phyloP scores from a whole-genome alignment of 768 basidiomycete genomes.

The Hemileccinum rubropunctum region DNA sequence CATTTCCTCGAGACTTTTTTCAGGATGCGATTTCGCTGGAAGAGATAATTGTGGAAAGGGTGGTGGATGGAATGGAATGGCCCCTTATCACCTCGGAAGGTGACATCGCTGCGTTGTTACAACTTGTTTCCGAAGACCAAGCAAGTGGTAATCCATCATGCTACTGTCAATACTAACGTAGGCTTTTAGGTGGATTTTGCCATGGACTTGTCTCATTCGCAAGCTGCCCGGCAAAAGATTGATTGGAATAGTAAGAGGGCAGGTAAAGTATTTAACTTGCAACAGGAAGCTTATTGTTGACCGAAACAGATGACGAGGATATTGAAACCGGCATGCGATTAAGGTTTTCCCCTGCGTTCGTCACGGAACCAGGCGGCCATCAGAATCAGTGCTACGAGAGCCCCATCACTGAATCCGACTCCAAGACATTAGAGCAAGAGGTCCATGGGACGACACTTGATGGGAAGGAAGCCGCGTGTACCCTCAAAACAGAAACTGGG shows the following conservation, averaged over 20 bases:
- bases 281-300: slow-evolving; percentile 4
- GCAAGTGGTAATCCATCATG: slow-evolving; percentile 34
- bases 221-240: slow-evolving; percentile 49
- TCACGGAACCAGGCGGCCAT: slow-evolving; percentile 14
- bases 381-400: slow-evolving; percentile 11
- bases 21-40: slow-evolving; percentile 69
- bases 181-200: slow-evolving; percentile 61
- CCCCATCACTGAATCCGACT: slow-evolving; percentile 9
- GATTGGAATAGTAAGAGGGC: slow-evolving; percentile 92
- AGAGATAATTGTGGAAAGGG: slow-evolving; percentile 47
- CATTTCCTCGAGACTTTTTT: slow-evolving; percentile 60
- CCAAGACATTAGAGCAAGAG: slow-evolving; percentile 13
- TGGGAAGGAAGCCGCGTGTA: slow-evolving; percentile 50
- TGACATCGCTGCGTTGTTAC: slow-evolving; percentile 70
- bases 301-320: slow-evolving; percentile 70
- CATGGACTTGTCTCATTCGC: slow-evolving; percentile 63
- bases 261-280: slow-evolving; percentile 41
- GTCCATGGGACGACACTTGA: slow-evolving; percentile 44
- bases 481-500: slow-evolving; percentile 22
- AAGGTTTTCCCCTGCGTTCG: slow-evolving; percentile 31
- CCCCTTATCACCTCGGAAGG: slow-evolving; percentile 77
- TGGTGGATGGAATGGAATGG: slow-evolving; percentile 71
- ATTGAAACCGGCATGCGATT: slow-evolving; percentile 68
- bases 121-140: slow-evolving; percentile 81
- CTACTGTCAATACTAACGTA: not conserved